A percentile compares a stretch with the other conserved stretches of the same genome.
Evolutionary conservation across 148 eudicot genomes (phyloP).

Genomic region (Dianthus caryophyllus): DNA sequence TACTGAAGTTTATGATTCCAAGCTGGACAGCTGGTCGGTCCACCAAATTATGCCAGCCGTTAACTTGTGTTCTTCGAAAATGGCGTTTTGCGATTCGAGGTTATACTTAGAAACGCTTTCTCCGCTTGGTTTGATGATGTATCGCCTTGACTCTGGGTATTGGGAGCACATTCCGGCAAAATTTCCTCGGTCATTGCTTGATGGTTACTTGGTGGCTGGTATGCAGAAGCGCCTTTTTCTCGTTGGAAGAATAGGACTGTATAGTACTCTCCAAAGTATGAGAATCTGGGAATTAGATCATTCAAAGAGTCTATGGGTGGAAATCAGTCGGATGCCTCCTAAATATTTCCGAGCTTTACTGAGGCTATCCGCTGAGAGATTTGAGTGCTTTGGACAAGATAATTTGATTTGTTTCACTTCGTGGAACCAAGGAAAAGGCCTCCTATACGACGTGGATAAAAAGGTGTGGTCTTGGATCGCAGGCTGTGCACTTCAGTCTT

Average conservation of each 20-base stretch:
- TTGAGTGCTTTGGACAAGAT: constrained; percentile 95
- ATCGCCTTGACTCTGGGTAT: constrained; percentile 70
- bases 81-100: constrained; percentile 94
- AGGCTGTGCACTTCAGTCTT: constrained; percentile 89
- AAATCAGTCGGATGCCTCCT: constrained; percentile 88
- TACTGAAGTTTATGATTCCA: constrained; percentile 90
- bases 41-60: constrained; percentile 95
- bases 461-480: constrained; percentile 98
- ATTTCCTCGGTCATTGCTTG: constrained; percentile 85
- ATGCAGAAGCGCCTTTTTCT: constrained; percentile 73
- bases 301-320: constrained; percentile 65
- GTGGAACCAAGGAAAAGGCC: constrained; percentile 96
- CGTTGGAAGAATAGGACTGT: constrained; percentile 93
- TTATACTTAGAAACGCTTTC: constrained; percentile 92
- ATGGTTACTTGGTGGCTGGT: constrained; percentile 91
- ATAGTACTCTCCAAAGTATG: constrained; percentile 89
- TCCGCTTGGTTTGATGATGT: constrained; percentile 95
- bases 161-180: constrained; percentile 99
- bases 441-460: constrained; percentile 89
- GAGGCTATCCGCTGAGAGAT: constrained; percentile 89
- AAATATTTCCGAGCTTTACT: constrained; percentile 72
- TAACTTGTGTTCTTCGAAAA: constrained; percentile 88
- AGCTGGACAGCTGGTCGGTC: constrained; percentile 65
- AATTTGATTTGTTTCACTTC: constrained; percentile 92
- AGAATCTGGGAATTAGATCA: constrained; percentile 97